Evolutionary conservation across 257 asterid species (phyloP), one percentile per base, ranked within the genome.

Genomic region (Fraxinus excelsior): DNA sequence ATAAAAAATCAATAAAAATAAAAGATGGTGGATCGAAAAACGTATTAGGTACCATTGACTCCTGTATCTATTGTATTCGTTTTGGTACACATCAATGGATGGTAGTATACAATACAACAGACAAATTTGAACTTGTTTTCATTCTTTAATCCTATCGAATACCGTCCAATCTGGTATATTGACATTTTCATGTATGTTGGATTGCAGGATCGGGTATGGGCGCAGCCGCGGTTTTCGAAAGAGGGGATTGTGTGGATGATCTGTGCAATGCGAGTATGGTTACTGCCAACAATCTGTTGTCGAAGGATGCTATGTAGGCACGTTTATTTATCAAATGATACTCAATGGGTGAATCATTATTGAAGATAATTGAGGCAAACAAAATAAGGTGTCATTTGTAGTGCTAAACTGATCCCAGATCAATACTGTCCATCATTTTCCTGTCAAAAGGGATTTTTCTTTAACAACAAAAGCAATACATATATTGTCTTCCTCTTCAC

Each of bases 201-300:
- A 34, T 67, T 25, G 78, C 83, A 93, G 98, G 97, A 40, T 80
- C 94, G 4, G 98, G 98, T 14, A 94, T 94, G 98, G 98, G 98
- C 19, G 97, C 98, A 80, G 98, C 98, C 26, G 98, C 96, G 11
- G 97, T 94, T 40, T 88, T 94, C 60, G 98, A 94, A 74, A 87
- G 97, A 83, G 97, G 97, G 72, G 97, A 94, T 76, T 87, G 81
- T 9, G 85, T 74, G n/a, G 97, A 90, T 75, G 89, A 85, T 53
- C 83, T 90, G 31, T 83, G 88, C 80, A 85, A 87, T 53, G 87
- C 88, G 21, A 87, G 83, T 3, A 66, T 73, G 8, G 82, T 37
- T 70, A 26, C 58, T 58, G 81, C 67, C 31, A 74, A 40, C 83
- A 83, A 46, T 44, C 79, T 79, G 78, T 81, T 82, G 62, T 87